phyloP scores from a whole-genome alignment of 345 rosid genomes.

The Eutrema yunnanense region DNA sequence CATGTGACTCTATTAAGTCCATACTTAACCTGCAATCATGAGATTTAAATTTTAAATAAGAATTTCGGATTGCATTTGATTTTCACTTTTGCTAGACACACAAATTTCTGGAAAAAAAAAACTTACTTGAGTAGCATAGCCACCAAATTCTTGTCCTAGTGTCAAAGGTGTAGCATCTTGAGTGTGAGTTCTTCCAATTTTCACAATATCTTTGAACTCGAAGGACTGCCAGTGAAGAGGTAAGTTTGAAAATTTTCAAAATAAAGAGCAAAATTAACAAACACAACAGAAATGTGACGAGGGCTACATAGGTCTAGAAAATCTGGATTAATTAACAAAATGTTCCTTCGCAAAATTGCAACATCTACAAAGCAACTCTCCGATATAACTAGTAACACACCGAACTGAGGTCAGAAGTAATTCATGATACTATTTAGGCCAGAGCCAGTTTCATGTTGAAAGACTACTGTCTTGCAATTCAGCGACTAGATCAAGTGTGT shows the following conservation, averaged over 20 bases:
- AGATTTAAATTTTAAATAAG: background rate
- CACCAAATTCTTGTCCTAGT: slow-evolving; percentile 96
- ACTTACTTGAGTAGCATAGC: slow-evolving; percentile 86
- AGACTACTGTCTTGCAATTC: background rate
- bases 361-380: background rate
- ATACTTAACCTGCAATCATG: slow-evolving; percentile 63
- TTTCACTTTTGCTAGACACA: background rate
- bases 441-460: background rate
- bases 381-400: background rate
- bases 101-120: background rate
- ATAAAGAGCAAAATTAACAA: background rate
- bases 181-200: slow-evolving; percentile 95
- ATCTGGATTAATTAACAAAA: background rate
- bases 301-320: background rate
- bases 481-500: background rate
- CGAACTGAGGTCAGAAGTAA: background rate
- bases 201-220: slow-evolving; percentile 85
- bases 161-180: slow-evolving; percentile 99
- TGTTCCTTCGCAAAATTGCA: slow-evolving; percentile 3
- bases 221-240: slow-evolving; percentile 40
- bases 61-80: background rate
- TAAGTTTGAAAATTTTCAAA: background rate
- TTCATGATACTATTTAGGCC: background rate
- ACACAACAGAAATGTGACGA: background rate
- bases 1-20: slow-evolving; percentile 69